phyloP scores from a whole-genome alignment of 768 basidiomycete species.

The Russula sp. region DNA sequence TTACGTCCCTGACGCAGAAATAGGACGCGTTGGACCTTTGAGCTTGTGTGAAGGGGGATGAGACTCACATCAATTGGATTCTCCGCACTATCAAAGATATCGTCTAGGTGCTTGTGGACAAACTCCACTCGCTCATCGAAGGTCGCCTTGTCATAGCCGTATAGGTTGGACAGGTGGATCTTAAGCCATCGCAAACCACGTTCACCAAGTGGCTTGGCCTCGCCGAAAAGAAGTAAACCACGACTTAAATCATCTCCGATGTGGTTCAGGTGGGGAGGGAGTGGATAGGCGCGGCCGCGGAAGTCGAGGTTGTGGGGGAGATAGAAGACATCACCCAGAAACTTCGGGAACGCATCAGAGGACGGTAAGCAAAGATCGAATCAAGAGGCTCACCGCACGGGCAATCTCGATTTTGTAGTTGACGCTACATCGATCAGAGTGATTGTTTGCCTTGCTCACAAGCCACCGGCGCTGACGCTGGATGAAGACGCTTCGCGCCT shows the following conservation, averaged over 20 bases:
- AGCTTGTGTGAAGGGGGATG: slow-evolving; percentile 1
- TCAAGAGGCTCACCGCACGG: slow-evolving; percentile 55
- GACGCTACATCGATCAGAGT: slow-evolving; percentile 85
- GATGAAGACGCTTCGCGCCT: slow-evolving; percentile 48
- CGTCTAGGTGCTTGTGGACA: slow-evolving; percentile 60
- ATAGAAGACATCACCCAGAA: slow-evolving; percentile 83
- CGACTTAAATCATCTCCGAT: slow-evolving; percentile 92
- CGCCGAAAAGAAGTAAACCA: slow-evolving; percentile 78
- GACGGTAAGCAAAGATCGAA: not conserved
- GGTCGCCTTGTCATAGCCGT: slow-evolving; percentile 89
- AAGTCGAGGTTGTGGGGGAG: slow-evolving; percentile 97
- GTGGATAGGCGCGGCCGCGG: slow-evolving; percentile 93
- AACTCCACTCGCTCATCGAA: slow-evolving; percentile 89
- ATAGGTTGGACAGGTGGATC: slow-evolving; percentile 89
- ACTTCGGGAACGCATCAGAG: slow-evolving; percentile 37
- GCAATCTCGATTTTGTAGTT: slow-evolving; percentile 98
- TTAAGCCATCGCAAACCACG: slow-evolving; percentile 91
- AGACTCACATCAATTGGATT: slow-evolving; percentile 63
- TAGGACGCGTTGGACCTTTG: not conserved
- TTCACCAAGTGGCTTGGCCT: slow-evolving; percentile 69
- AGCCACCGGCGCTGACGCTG: slow-evolving; percentile 47
- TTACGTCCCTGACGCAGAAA: slow-evolving; percentile 44
- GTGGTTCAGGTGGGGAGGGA: slow-evolving; percentile 92
- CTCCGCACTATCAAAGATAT: slow-evolving; percentile 76
- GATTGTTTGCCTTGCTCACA: slow-evolving; percentile 67